These are phyloP conservation scores for Filobasidium floriforme DNA, from an alignment of 768 basidiomycete genomes.

Conservation along the genomic window DNA sequence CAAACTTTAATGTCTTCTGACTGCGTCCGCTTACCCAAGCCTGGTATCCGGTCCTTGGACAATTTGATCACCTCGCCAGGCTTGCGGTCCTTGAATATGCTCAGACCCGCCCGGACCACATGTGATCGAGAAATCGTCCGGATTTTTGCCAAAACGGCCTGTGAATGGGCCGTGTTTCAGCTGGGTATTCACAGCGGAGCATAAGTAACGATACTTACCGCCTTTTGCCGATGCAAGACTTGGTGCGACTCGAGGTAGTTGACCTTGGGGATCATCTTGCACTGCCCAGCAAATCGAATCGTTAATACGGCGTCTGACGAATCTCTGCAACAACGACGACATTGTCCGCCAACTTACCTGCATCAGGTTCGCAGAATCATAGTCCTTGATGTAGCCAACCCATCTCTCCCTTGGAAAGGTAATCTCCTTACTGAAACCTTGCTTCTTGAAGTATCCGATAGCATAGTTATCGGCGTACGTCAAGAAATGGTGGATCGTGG, in stretches of 20 bases:
- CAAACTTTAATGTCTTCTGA: no score
- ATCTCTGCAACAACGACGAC: no score
- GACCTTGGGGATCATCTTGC: slow-evolving; percentile 85
- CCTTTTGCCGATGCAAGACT: slow-evolving; percentile 71
- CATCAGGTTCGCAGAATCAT: slow-evolving; percentile 99
- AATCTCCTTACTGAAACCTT: slow-evolving; percentile 97
- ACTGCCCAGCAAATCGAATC: slow-evolving; percentile 45
- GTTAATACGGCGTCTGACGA: not conserved
- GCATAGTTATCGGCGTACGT: slow-evolving; percentile 99
- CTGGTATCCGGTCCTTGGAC: slow-evolving; percentile 75
- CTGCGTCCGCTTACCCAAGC: slow-evolving; percentile 57
- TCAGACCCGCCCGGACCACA: slow-evolving; percentile 69
- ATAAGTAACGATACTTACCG: slow-evolving; percentile 44
- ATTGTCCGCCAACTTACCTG: slow-evolving; percentile 49
- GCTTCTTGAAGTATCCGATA: slow-evolving; percentile 98
- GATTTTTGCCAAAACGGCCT: slow-evolving; percentile 79
- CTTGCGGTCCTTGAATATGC: slow-evolving; percentile 61
- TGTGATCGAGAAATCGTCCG: slow-evolving; percentile 78
- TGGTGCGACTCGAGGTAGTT: slow-evolving; percentile 76
- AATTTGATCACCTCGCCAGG: slow-evolving; percentile 47
- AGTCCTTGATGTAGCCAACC: slow-evolving; percentile 99
- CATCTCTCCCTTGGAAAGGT: slow-evolving; percentile 80
- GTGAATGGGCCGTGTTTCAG: not conserved
- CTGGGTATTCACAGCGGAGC: no score
- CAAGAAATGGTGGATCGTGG: slow-evolving; percentile 84